Conservation (phyloP, 352 stramenopile genomes). For the Phytophthora pinifolia region DNA sequence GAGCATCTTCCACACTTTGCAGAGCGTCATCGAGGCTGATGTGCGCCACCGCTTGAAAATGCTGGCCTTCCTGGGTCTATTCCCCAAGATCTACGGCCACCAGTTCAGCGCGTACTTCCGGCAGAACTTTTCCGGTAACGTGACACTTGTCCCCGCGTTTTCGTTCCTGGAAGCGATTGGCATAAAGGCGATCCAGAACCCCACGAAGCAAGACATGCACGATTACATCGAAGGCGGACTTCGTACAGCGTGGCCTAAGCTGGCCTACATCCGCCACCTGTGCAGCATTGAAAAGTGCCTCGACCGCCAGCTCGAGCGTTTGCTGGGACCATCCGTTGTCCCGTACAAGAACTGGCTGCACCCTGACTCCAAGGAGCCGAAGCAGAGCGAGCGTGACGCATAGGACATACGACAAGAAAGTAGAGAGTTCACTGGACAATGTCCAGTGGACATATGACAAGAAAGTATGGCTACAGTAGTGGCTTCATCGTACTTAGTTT, state of each 20-base stretch:
- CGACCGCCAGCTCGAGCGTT: conserved; percentile 36
- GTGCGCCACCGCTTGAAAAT: conserved; percentile 72
- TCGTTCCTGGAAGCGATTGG: conserved; percentile 82
- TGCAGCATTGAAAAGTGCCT: conserved; percentile 90
- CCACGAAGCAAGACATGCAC: conserved; percentile 68
- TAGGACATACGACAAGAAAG: too few relatives aligned
- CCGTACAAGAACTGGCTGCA: conserved; percentile 34
- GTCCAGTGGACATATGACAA: too few relatives aligned
- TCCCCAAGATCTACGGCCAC: conserved; percentile 82
- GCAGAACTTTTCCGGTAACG: conserved; percentile 97
- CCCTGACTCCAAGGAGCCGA: conserved; percentile 21
- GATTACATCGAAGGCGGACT: conserved; percentile 85
- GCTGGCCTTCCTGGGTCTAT: conserved; percentile 85
- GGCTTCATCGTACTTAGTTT: conserved; percentile 18
- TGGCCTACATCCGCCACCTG: conserved; percentile 93
- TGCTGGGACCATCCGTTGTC: conserved; percentile 23
- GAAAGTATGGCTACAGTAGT: conserved; percentile 1
- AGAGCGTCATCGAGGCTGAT: conserved; percentile 86
- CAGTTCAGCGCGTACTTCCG: conserved; percentile 78
- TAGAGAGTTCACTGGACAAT: too few relatives aligned
- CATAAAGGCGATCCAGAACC: conserved; percentile 86
- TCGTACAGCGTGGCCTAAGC: conserved; percentile 88
- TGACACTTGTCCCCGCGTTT: conserved; percentile 93
- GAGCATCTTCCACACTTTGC: conserved; percentile 68
- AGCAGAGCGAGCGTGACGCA: neutral